Conservation (phyloP, 176 grass and related monocot genomes). For the Musa acuminata region DNA sequence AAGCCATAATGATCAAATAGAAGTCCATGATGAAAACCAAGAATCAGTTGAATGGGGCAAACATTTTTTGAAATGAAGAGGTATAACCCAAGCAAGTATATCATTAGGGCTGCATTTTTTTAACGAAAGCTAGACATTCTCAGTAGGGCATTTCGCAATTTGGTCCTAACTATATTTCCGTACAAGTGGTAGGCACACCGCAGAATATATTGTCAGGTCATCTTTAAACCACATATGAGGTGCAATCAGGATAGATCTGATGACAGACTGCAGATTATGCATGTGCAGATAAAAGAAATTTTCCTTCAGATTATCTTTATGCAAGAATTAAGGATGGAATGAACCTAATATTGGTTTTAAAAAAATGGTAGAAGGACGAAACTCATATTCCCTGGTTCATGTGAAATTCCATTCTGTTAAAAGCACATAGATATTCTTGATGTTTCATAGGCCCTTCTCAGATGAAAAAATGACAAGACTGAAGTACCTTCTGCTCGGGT, state of each 20-base stretch:
- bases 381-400: background rate
- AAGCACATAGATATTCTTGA: background rate
- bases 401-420: background rate
- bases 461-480: background rate
- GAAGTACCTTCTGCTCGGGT: conserved; percentile 47
- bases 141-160: too few relatives aligned
- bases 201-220: too few relatives aligned
- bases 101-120: too few relatives aligned
- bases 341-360: background rate
- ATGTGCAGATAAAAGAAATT: background rate
- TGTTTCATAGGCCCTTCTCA: conserved; percentile 3
- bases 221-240: too few relatives aligned
- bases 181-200: too few relatives aligned
- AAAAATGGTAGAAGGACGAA: background rate
- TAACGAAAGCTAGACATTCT: too few relatives aligned
- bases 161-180: too few relatives aligned
- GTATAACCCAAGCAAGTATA: too few relatives aligned
- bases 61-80: too few relatives aligned
- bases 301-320: background rate
- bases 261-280: too few relatives aligned
- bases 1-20: background rate
- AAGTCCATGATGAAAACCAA: too few relatives aligned
- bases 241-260: background rate
- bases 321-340: background rate
- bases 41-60: too few relatives aligned